Evolutionary conservation across 1,284 basidiomycete species (phyloP), one percentile per base, ranked within the genome.

Genomic region (Cryptococcus deneoformans): DNA sequence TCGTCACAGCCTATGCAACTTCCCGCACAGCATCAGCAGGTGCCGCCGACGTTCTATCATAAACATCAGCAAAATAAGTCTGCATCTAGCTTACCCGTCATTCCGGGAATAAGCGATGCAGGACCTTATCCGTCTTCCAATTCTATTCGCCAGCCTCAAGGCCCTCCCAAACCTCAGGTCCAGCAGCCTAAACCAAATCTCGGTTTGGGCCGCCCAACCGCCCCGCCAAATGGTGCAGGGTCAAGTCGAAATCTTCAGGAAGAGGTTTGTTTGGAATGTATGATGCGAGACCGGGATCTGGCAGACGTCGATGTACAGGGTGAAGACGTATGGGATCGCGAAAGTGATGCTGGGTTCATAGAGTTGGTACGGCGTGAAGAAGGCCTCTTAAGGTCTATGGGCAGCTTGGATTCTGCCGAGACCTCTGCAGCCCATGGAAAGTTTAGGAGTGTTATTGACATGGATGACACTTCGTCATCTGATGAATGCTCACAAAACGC

Each of bases 251-350:
- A 50, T 11, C 58, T 52, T 35, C 56, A 20, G 20, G 79, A 79
- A 50, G 93, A 97, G 75, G 81, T 98, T 46, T 99, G 95, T 70
- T 82, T 98, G 50, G 95, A 99, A 79, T 99, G 95, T 76, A 91
- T 96, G 69, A 99, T 99, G 95, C 87, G 95, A 46, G 95, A 99
- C 79, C 87, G 96, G 71, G 95, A 99, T 73, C 93, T 99, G 89
- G 92, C 89, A 39, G 95, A 97, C 76, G 91, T 99, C 35, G 84
- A 89, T 72, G 95, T 97, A 24, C 84, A 87, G 2, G 86, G 87
- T 36, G 85, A 87, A 5, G 91, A 92, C 0, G 83, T 90, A 12
- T 99, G 95, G 95, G 92, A 90, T 0, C 20, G 20, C 20, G 20
- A 88, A 67, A 93, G 90, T 72, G 95, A 99, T 73, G 85, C 82